Percentiles rank a stretch among this genome's conserved stretches.
phyloP scores from a whole-genome alignment of 2,329 filamentous ascomycete genomes.

The Aspergillus fijiensis region DNA sequence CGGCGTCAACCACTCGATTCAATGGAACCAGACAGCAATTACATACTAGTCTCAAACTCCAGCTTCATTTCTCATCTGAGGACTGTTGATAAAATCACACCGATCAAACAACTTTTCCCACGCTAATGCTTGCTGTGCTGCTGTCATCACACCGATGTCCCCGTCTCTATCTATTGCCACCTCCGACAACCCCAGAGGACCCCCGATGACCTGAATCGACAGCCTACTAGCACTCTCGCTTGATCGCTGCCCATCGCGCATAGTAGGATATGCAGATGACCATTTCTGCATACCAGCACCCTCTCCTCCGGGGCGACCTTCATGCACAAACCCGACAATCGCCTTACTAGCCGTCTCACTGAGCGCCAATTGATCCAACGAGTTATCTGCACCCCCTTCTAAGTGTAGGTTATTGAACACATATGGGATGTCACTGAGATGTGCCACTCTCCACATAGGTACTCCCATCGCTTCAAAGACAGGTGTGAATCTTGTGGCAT shows the following conservation, averaged over 20 bases:
- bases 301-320: neutral
- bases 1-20: too few species aligned
- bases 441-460: constrained; percentile 35
- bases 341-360: constrained; percentile 7
- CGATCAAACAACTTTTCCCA: constrained; percentile 14
- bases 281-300: neutral
- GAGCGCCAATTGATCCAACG: constrained; percentile 9
- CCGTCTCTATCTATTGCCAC: neutral
- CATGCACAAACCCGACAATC: constrained; percentile 11
- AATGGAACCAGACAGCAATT: too few species aligned
- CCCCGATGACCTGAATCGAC: constrained; percentile 13
- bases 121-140: constrained; percentile 2
- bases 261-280: constrained; percentile 3
- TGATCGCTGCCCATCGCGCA: neutral
- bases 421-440: constrained; percentile 38
- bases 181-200: neutral
- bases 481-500: constrained; percentile 29
- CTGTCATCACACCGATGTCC: neutral
- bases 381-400: constrained; percentile 14
- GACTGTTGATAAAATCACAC: constrained; percentile 14
- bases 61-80: constrained; percentile 11
- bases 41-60: neutral
- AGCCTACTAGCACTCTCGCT: neutral
- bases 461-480: constrained; percentile 32
- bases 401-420: constrained; percentile 22